Evolutionary conservation across 192 early-diverging fungal species (phyloP).

Genomic region (Umbelopsis sp.): DNA sequence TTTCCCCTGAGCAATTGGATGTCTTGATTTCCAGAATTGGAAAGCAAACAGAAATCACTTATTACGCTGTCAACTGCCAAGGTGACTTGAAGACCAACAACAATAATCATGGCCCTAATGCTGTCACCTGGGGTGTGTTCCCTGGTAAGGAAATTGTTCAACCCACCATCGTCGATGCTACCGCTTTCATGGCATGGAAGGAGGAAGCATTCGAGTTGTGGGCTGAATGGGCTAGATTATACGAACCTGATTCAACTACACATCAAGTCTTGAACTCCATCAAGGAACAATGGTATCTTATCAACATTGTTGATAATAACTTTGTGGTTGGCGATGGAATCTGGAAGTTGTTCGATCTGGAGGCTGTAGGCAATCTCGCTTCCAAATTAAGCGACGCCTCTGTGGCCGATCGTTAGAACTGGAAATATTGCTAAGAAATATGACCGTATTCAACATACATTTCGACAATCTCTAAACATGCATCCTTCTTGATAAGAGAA

Average conservation of each 20-base stretch:
- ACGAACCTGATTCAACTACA: constrained; percentile 53
- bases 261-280: constrained; percentile 62
- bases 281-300: constrained; percentile 80
- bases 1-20: constrained; percentile 68
- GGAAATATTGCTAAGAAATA: background rate
- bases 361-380: constrained; percentile 35
- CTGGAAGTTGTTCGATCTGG: constrained; percentile 68
- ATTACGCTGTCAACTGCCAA: constrained; percentile 87
- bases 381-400: constrained; percentile 24
- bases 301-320: constrained; percentile 96
- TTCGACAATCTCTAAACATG: background rate
- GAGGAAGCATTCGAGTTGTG: constrained; percentile 96
- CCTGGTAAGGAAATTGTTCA: constrained; percentile 95
- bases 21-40: constrained; percentile 73
- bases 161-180: constrained; percentile 93
- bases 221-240: constrained; percentile 86
- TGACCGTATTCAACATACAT: constrained; percentile 19
- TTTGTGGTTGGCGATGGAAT: constrained; percentile 73
- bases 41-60: constrained; percentile 75
- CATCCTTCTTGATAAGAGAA: background rate
- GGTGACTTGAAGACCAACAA: constrained; percentile 94
- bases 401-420: constrained; percentile 12
- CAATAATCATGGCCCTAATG: constrained; percentile 84
- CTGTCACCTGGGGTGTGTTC: constrained; percentile 99
- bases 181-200: constrained; percentile 94